phyloP scores from a whole-genome alignment of 148 eudicot genomes.

The Camellia granthamiana region DNA sequence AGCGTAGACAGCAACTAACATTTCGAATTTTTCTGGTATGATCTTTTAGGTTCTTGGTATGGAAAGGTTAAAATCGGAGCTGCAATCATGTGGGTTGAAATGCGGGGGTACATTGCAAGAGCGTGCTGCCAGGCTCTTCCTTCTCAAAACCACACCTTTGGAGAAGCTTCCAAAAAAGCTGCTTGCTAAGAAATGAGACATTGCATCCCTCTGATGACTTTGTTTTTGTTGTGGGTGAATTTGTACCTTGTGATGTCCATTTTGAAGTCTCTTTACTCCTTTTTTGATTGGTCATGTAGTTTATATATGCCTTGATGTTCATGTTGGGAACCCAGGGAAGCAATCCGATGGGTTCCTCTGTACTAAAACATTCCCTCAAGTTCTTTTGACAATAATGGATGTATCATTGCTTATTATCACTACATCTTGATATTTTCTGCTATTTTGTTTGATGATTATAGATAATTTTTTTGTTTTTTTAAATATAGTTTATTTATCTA shows the following conservation, averaged over 20 bases:
- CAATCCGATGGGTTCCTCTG: not conserved
- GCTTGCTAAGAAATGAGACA: slow-evolving; percentile 79
- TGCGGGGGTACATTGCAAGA: slow-evolving; percentile 97
- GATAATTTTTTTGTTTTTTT: not conserved
- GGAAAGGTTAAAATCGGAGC: slow-evolving; percentile 83
- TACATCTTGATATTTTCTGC: not conserved
- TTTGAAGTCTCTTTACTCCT: not conserved
- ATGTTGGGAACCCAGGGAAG: no score
- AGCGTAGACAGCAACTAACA: not conserved
- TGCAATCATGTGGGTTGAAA: slow-evolving; percentile 76
- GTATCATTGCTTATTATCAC: not conserved
- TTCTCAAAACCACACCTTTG: slow-evolving; percentile 82
- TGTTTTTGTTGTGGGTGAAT: no score
- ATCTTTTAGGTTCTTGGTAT: slow-evolving; percentile 67
- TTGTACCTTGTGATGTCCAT: not conserved
- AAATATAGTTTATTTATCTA: no score
- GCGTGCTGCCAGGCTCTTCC: slow-evolving; percentile 94
- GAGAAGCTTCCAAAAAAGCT: slow-evolving; percentile 95
- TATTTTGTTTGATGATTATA: not conserved
- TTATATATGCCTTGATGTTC: no score
- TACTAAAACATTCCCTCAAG: not conserved
- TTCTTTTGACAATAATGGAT: not conserved
- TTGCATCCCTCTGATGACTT: no score
- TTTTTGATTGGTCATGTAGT: not conserved
- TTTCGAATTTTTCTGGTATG: not conserved